Base-by-base conservation (phyloP, 495 filamentous ascomycete species). In the Pyrenula massariospora region DNA sequence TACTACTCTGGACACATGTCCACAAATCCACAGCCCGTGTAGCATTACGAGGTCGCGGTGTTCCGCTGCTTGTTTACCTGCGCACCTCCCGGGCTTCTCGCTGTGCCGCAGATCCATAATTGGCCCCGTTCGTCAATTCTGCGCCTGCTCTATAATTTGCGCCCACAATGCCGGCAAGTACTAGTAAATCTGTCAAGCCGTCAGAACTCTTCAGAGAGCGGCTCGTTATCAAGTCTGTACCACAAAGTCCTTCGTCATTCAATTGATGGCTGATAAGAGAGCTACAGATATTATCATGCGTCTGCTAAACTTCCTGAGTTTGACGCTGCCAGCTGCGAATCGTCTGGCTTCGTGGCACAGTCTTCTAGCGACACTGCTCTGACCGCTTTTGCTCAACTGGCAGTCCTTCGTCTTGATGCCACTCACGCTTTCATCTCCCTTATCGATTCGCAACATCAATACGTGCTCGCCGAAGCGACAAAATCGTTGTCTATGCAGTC, bases 401-500 rank as follows among this genome's bases (percentile, higher is more conserved):
- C 78, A 0, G 70, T 77, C 22, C 70, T 77, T 25, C 74, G 78
- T 10, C 64, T 85, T 51, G 68, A 74, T 25, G 72, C 71, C 47
- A 73, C 74, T 48, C 80, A 83, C 10, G 71, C 68, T 20, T 72
- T 84, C 58, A 73, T 86, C 12, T 82, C 80, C 36, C 73, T 89
- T 20, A 78, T 84, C 53, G 83, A 83, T 58, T 71, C 74, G 21
- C 70, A 78, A 2, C 70, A 74, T 20, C 78, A 83, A 61, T 80
- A 83, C 57, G 73, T 87, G 36, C 70, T 86, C 19, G 82, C 84
- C 21, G 84, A 87, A 59, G 81, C 82, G 1, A 83, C 82, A 0
- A 70, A 66, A 19, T 76, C 77, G 0, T 54, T 83, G 0, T 80
- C 80, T 0, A 62, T 82, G 3, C 62, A 65, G 11, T 53, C 70